A percentile compares a stretch with the other conserved stretches of the same genome.
These are phyloP conservation scores for Ustilago trichophora DNA, from an alignment of 1,284 basidiomycete species.

Conservation along the genomic window DNA sequence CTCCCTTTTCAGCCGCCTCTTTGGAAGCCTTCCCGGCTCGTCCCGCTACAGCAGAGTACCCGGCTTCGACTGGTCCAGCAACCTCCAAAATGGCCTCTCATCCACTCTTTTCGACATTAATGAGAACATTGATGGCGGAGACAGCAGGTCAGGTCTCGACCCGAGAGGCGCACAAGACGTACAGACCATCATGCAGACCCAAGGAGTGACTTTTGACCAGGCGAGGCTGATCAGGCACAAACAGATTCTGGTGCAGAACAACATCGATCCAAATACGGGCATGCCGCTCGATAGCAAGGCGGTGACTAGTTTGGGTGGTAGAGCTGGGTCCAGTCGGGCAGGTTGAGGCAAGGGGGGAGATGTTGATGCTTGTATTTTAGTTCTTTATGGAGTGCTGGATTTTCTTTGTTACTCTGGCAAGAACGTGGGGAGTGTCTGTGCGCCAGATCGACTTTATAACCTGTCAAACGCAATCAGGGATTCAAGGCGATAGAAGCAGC, in stretches of 20 bases:
- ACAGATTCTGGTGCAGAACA: slow-evolving; percentile 47
- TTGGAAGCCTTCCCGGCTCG: neutral
- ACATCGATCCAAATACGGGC: slow-evolving; percentile 62
- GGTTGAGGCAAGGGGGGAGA: no score
- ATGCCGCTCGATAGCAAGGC: slow-evolving; percentile 62
- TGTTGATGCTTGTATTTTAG: no score
- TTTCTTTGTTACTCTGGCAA: no score
- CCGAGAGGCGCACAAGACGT: slow-evolving; percentile 54
- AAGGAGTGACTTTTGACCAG: slow-evolving; percentile 58
- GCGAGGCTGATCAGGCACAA: slow-evolving; percentile 60
- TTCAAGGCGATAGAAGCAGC: no score
- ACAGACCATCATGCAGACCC: slow-evolving; percentile 52
- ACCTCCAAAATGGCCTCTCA: slow-evolving; percentile 42
- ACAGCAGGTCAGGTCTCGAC: slow-evolving; percentile 54
- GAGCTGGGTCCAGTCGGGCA: no score
- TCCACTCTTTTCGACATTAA: slow-evolving; percentile 59
- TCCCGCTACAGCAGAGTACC: slow-evolving; percentile 12
- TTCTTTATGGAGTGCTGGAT: no score
- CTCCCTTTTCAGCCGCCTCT: neutral
- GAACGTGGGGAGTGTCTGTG: no score
- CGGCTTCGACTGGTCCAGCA: slow-evolving; percentile 46
- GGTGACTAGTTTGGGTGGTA: slow-evolving; percentile 49
- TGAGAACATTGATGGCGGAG: slow-evolving; percentile 52
- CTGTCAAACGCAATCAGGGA: no score
- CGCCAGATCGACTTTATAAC: no score